A percentile compares a stretch with the other conserved stretches of the same genome.
Conservation (phyloP, 164 flowering plant species). For the Nelumbo lutea region DNA sequence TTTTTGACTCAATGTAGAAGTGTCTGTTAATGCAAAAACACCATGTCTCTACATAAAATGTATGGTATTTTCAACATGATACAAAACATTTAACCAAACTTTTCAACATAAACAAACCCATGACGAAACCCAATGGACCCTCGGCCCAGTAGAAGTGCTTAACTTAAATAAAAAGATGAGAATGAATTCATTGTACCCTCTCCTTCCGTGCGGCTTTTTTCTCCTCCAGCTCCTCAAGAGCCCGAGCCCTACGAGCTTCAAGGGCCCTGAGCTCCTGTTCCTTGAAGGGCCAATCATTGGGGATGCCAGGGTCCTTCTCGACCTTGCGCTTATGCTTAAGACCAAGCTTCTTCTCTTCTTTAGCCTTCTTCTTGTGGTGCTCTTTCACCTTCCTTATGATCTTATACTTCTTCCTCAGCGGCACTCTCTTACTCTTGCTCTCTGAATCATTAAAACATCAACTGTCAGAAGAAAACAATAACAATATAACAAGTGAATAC, state of each 20-base stretch:
- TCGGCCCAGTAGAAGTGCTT: not conserved
- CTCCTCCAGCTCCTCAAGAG: constrained; percentile 73
- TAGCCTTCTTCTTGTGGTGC: constrained; percentile 93
- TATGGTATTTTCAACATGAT: no score
- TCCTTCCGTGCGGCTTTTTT: constrained; percentile 92
- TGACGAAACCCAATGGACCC: not conserved
- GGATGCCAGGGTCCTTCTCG: constrained; percentile 96
- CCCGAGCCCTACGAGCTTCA: constrained; percentile 74
- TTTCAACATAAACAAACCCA: no score
- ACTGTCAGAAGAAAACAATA: not conserved
- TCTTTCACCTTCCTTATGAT: constrained; percentile 80
- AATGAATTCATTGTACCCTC: constrained; percentile 45
- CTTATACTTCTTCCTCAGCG: constrained; percentile 85
- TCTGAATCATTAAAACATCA: constrained; percentile 29
- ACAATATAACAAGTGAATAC: not conserved
- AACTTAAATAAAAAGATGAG: not conserved
- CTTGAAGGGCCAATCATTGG: constrained; percentile 97
- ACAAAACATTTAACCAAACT: no score
- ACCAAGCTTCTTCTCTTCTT: constrained; percentile 86
- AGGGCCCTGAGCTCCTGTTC: constrained; percentile 95
- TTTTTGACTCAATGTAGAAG: no score
- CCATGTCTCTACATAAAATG: no score
- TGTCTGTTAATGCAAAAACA: no score
- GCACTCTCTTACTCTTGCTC: constrained; percentile 91
- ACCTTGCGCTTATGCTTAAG: constrained; percentile 40